phyloP scores from a whole-genome alignment of 176 grass and related monocot genomes.

The Avena sativa region DNA sequence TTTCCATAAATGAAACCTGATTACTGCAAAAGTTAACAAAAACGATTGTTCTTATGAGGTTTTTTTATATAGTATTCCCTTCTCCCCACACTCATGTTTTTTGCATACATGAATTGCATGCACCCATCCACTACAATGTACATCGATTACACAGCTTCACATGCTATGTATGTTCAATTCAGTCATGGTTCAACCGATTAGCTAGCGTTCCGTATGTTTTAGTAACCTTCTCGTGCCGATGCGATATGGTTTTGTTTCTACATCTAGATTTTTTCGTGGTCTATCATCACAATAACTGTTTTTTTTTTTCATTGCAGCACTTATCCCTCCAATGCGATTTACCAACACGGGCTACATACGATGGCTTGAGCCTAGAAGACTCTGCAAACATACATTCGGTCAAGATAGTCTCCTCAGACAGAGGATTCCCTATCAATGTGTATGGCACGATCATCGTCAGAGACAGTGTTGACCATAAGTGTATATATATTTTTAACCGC shows the following conservation, averaged over 20 bases:
- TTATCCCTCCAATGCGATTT: background rate
- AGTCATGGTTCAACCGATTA: too few species aligned
- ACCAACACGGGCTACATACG: background rate
- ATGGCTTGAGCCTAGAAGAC: background rate
- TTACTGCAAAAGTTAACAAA: too few species aligned
- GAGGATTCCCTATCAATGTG: background rate
- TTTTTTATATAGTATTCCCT: too few species aligned
- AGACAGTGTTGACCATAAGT: background rate
- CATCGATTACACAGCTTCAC: too few species aligned
- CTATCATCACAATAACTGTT: background rate
- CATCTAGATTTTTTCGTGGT: background rate
- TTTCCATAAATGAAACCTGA: too few species aligned
- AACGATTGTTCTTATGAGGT: too few species aligned
- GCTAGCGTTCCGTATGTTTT: too few species aligned
- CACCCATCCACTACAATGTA: too few species aligned
- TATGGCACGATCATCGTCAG: slow-evolving; percentile 4
- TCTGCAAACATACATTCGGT: background rate
- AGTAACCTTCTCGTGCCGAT: background rate
- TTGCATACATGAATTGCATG: too few species aligned
- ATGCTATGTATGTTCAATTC: too few species aligned
- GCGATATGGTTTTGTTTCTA: background rate
- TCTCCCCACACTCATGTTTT: too few species aligned
- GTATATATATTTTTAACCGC: background rate
- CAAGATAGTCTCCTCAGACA: background rate
- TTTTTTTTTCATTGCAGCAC: background rate